Evolutionary conservation across 305 asterid species (phyloP).

Genomic region (Withania somnifera): DNA sequence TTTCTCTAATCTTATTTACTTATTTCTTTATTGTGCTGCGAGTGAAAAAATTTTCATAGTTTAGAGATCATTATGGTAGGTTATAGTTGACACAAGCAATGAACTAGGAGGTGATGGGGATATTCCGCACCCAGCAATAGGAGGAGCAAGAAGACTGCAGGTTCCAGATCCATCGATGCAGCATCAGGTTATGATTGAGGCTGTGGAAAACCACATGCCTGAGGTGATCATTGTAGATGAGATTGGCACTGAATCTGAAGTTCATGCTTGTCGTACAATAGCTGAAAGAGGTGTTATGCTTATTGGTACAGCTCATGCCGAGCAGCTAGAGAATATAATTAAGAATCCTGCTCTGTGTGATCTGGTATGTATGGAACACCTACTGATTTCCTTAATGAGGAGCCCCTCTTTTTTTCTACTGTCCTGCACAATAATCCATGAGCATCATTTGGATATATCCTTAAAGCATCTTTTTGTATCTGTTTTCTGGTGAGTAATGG

Average conservation of each 20-base stretch:
- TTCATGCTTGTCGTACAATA: slow-evolving; percentile 61
- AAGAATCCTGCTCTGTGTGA: slow-evolving; percentile 50
- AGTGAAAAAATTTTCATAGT: not conserved
- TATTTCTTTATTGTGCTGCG: not conserved
- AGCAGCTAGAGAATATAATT: slow-evolving; percentile 46
- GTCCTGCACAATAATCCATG: not conserved
- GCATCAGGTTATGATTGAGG: slow-evolving; percentile 70
- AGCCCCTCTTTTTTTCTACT: not conserved
- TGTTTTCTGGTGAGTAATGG: not conserved
- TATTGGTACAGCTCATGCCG: slow-evolving; percentile 75
- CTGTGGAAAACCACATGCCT: slow-evolving; percentile 83
- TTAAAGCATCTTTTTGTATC: not conserved
- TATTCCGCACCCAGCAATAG: slow-evolving; percentile 68
- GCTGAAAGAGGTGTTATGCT: slow-evolving; percentile 85
- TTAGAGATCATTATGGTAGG: slow-evolving; percentile 23
- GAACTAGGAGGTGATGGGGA: slow-evolving; percentile 82
- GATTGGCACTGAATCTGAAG: slow-evolving; percentile 68
- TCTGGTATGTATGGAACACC: slow-evolving; percentile 39
- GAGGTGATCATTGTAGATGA: slow-evolving; percentile 73
- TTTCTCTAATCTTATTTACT: not conserved
- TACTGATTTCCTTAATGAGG: not conserved
- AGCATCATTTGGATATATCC: not conserved
- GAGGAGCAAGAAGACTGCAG: slow-evolving; percentile 66
- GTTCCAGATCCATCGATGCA: slow-evolving; percentile 59
- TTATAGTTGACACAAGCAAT: slow-evolving; percentile 68